These are phyloP conservation scores for Monosporascus cannonballus DNA, from an alignment of 2,329 filamentous ascomycete genomes.

Conservation along the genomic window DNA sequence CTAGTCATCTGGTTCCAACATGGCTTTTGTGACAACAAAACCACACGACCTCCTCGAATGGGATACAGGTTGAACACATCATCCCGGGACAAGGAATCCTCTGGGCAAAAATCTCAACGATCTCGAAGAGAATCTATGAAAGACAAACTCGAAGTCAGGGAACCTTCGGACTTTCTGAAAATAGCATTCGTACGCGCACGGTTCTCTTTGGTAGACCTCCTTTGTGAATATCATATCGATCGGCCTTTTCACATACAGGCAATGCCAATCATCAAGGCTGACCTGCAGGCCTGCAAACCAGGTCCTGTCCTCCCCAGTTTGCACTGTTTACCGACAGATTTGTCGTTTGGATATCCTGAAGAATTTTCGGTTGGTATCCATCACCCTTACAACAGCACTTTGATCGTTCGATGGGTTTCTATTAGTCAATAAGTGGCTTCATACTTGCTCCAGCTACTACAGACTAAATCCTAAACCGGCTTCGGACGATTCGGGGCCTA, in stretches of 20 bases:
- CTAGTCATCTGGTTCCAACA: too few species aligned
- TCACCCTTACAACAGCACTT: background rate
- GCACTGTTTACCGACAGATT: background rate
- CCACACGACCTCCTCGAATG: too few species aligned
- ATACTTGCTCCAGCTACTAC: background rate
- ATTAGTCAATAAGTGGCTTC: background rate
- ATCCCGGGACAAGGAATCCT: too few species aligned
- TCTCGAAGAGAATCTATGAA: too few species aligned
- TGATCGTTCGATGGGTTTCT: background rate
- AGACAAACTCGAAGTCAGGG: too few species aligned
- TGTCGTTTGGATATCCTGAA: background rate
- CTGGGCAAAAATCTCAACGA: too few species aligned
- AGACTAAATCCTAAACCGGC: background rate
- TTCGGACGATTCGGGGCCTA: background rate
- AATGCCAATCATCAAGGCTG: background rate
- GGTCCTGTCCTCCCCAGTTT: background rate
- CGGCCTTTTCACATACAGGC: background rate
- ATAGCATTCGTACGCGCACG: too few species aligned
- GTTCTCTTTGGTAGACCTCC: background rate
- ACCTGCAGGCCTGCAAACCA: background rate
- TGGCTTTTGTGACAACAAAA: too few species aligned
- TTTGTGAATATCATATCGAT: background rate
- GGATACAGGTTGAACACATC: too few species aligned
- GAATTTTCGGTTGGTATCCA: background rate
- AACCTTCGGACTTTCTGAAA: too few species aligned